Conservation (phyloP, 2,329 filamentous ascomycete species). For the Ceratocystis harringtonii region DNA sequence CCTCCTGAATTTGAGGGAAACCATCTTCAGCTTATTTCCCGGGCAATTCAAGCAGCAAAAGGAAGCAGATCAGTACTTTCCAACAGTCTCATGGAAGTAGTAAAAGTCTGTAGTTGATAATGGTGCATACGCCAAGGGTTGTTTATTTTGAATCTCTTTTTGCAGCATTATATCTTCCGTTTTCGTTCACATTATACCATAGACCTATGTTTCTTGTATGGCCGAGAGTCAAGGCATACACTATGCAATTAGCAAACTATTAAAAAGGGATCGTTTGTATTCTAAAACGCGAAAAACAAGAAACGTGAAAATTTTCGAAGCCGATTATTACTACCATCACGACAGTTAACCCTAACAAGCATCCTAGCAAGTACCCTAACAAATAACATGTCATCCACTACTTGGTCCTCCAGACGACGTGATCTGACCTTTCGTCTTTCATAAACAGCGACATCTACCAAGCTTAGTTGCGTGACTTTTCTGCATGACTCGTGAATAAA, state of each 20-base stretch:
- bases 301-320: too few relatives aligned
- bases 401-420: not conserved
- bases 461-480: not conserved
- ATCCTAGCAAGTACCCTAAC: not conserved
- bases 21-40: conserved; percentile 26
- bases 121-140: not conserved
- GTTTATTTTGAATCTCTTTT: not conserved
- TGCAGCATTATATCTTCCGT: not conserved
- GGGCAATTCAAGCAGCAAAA: conserved; percentile 30
- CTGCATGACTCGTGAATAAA: not conserved
- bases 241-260: not conserved
- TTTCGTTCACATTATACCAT: not conserved
- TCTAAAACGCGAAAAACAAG: too few relatives aligned
- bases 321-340: too few relatives aligned
- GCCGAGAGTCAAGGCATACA: not conserved
- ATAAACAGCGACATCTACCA: not conserved
- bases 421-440: not conserved
- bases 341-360: too few relatives aligned
- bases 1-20: conserved; percentile 27
- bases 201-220: not conserved
- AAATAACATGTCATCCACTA: not conserved
- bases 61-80: conserved; percentile 25
- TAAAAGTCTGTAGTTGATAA: conserved; percentile 14
- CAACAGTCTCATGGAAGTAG: conserved; percentile 26
- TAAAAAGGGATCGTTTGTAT: not conserved